These are phyloP conservation scores for Beta macrorhiza DNA, from an alignment of 179 eudicot species.

Conservation along the genomic window DNA sequence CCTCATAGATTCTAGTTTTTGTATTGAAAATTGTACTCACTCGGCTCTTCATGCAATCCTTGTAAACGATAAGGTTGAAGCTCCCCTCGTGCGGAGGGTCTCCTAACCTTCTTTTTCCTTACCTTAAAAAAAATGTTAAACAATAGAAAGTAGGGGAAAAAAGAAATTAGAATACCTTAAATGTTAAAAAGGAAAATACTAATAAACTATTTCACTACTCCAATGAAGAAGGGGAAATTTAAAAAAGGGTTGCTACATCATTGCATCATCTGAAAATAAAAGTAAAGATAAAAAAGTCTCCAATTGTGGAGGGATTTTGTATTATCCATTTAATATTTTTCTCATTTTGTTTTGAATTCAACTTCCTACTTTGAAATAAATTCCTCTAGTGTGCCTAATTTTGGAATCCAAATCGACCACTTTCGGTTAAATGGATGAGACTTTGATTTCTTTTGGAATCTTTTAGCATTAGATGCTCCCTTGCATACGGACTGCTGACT, in stretches of 20 bases:
- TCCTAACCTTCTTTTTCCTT: no score
- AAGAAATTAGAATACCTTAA: no score
- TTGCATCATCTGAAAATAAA: neutral
- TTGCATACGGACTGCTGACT: slow-evolving; percentile 16
- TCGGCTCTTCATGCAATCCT: no score
- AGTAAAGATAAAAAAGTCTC: neutral
- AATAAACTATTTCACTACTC: no score
- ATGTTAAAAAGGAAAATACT: no score
- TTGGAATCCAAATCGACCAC: slow-evolving; percentile 17
- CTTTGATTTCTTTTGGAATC: slow-evolving; percentile 21
- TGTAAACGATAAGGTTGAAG: no score
- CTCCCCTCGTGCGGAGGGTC: no score
- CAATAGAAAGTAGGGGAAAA: no score
- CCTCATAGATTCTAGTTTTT: no score
- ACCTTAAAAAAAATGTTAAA: no score
- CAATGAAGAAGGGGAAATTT: neutral
- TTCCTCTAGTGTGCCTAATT: neutral
- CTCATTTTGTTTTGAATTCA: neutral
- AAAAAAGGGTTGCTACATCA: neutral
- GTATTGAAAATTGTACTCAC: no score
- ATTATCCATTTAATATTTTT: neutral
- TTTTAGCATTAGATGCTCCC: neutral
- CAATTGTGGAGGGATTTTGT: slow-evolving; percentile 1
- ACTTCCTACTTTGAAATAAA: neutral
- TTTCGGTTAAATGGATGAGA: neutral